Evolutionary conservation across 1,284 basidiomycete species (phyloP).

Genomic region (Ustilago bromivora): DNA sequence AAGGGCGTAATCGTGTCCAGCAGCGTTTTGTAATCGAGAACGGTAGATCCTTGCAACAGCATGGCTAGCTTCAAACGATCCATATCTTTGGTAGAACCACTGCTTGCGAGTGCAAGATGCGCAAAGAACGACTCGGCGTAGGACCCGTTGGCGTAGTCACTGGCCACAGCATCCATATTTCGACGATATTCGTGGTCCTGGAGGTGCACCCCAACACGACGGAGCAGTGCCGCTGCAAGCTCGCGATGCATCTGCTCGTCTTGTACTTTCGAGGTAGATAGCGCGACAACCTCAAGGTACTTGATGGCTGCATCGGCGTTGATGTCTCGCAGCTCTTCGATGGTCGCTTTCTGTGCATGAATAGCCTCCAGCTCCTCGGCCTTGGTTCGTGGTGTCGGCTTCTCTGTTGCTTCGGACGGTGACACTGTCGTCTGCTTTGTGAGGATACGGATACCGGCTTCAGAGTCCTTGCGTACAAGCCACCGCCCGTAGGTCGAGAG

Average conservation of each 20-base stretch:
- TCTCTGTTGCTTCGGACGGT: constrained; percentile 11
- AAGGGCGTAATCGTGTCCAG: constrained; percentile 26
- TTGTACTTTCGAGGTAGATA: constrained; percentile 48
- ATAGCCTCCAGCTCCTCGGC: constrained; percentile 40
- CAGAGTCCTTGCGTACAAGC: constrained; percentile 56
- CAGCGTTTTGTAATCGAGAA: constrained; percentile 40
- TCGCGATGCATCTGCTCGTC: constrained; percentile 52
- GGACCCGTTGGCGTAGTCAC: constrained; percentile 45
- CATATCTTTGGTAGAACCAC: constrained; percentile 15
- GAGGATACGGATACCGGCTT: constrained; percentile 53
- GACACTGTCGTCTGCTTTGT: constrained; percentile 25
- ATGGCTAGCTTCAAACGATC: constrained; percentile 58
- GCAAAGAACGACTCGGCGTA: constrained; percentile 62
- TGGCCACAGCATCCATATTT: constrained; percentile 23
- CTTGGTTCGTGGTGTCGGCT: constrained; percentile 20
- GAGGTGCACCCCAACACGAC: constrained; percentile 20
- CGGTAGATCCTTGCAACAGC: constrained; percentile 54
- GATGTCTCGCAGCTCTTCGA: constrained; percentile 40
- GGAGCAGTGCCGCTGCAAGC: constrained; percentile 34
- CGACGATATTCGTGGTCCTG: constrained; percentile 16
- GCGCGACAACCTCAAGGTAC: constrained; percentile 62
- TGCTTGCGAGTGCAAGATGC: constrained; percentile 54
- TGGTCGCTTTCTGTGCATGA: constrained; percentile 39
- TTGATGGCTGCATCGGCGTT: constrained; percentile 53
- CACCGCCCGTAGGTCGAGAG: constrained; percentile 53